Base-by-base conservation (phyloP, 345 rosid species). In the Corchorus capsularis region DNA sequence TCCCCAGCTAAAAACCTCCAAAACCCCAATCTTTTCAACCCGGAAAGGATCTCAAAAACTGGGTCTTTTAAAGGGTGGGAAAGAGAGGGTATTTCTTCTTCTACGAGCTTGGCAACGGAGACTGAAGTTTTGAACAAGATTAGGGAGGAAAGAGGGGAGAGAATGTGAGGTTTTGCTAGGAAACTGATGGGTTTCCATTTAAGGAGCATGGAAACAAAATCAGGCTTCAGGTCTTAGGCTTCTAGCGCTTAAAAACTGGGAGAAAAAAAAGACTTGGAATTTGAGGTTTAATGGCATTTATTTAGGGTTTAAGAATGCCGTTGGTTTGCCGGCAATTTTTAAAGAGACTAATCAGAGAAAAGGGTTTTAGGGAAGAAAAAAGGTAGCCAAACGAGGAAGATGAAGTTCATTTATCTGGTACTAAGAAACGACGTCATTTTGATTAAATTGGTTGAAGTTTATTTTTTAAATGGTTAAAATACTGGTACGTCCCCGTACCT, bases 1-100 rank as follows among this genome's bases (percentile, higher is more conserved):
- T 52, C 19, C 41, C 83, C 87, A n/a, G 77, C 76, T 20, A 83
- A n/a, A 79, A 85, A 86, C 52, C 69, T 67, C 54, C 82, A 80
- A 74, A 85, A 85, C 17, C 94, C 96, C 5, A 64, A 52, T 56
- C n/a, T 73, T 77, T 75, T 86, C 73, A 93, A 70, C 73, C 84
- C 90, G 2, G 46, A 52, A 15, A 90, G 81, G 75, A 93, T 83
- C 52, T 82, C 84, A 10, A 35, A 75, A 72, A 85, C 72, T 1
- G 84, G 85, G 85, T 84, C 81, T 12, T 50, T 52, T 35, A 75
- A 74, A 37, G 37, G 78, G 55, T 16, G 20, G 79, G 11, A 64
- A 74, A 39, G 45, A 49, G 56, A 12, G 52, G 55, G 22, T 37
- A 75, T 79, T 12, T 83, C 81, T 12, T 83, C 86, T 32, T 70